A percentile compares a stretch with the other conserved stretches of the same genome.
Evolutionary conservation across 352 stramenopile genomes (phyloP).

Genomic region (Phytophthora uliginosa): DNA sequence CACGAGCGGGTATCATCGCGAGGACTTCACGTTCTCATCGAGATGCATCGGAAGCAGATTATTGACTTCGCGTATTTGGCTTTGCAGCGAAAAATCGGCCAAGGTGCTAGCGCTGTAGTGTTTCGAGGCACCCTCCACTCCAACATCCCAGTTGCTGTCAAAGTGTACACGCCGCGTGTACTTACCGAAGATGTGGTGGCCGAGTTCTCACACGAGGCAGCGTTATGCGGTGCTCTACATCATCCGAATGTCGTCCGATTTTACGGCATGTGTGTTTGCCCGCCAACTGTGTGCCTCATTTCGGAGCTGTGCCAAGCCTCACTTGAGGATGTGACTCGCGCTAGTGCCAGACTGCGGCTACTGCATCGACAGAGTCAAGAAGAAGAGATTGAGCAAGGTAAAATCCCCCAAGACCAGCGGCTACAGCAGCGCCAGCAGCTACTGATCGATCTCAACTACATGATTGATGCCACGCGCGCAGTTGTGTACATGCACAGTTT

Average conservation of each 20-base stretch:
- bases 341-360: constrained; percentile 33
- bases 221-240: constrained; percentile 71
- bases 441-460: constrained; percentile 67
- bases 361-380: constrained; percentile 19
- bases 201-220: constrained; percentile 87
- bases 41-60: constrained; percentile 75
- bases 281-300: constrained; percentile 79
- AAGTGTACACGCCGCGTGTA: constrained; percentile 77
- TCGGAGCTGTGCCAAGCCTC: constrained; percentile 63
- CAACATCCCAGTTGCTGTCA: constrained; percentile 70
- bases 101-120: constrained; percentile 67
- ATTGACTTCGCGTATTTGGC: constrained; percentile 73
- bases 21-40: constrained; percentile 74
- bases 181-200: constrained; percentile 73
- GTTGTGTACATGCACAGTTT: constrained; percentile 83
- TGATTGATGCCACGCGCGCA: constrained; percentile 71
- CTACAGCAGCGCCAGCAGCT: constrained; percentile 45
- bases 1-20: constrained; percentile 68
- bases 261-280: constrained; percentile 86
- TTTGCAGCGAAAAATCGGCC: constrained; percentile 56
- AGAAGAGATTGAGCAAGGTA: constrained; percentile 16
- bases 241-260: constrained; percentile 89
- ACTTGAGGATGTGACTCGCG: constrained; percentile 51
- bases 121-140: constrained; percentile 71
- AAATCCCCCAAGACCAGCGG: constrained; percentile 5